phyloP scores from a whole-genome alignment of 106 monocot species.

The Alisma plantagoaquatica region DNA sequence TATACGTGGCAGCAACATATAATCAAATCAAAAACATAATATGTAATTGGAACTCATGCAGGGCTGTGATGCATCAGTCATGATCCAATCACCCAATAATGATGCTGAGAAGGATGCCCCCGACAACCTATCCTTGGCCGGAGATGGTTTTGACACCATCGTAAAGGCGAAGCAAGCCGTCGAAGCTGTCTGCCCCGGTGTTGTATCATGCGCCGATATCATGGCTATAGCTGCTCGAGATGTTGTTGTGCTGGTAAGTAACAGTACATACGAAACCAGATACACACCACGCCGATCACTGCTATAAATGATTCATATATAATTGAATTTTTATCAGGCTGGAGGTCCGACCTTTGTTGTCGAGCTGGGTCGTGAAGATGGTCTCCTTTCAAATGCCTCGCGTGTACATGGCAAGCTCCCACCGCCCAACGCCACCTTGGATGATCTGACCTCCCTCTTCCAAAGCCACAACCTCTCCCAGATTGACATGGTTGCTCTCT shows the following conservation, averaged over 20 bases:
- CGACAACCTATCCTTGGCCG: slow-evolving; percentile 32
- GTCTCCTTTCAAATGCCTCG: neutral
- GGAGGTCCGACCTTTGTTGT: neutral
- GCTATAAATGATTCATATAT: neutral
- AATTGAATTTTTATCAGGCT: neutral
- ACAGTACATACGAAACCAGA: too few species aligned
- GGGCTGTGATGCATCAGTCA: slow-evolving; percentile 66
- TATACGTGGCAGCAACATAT: neutral
- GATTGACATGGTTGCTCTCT: neutral
- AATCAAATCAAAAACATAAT: neutral
- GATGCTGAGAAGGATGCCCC: slow-evolving; percentile 32
- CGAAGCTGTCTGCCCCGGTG: slow-evolving; percentile 49
- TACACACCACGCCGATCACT: neutral
- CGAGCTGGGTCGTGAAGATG: neutral
- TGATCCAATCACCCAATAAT: slow-evolving; percentile 25
- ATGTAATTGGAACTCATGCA: neutral
- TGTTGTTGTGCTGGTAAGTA: slow-evolving; percentile 47
- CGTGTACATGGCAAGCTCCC: neutral
- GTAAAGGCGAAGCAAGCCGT: slow-evolving; percentile 36
- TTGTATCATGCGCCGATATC: slow-evolving; percentile 63
- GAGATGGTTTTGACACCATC: slow-evolving; percentile 36
- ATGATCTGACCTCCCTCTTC: neutral
- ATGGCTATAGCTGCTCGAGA: slow-evolving; percentile 56
- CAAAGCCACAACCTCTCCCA: neutral
- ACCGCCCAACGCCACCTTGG: neutral